phyloP scores from a whole-genome alignment of 257 asterid genomes.

The Capsicum baccatum region DNA sequence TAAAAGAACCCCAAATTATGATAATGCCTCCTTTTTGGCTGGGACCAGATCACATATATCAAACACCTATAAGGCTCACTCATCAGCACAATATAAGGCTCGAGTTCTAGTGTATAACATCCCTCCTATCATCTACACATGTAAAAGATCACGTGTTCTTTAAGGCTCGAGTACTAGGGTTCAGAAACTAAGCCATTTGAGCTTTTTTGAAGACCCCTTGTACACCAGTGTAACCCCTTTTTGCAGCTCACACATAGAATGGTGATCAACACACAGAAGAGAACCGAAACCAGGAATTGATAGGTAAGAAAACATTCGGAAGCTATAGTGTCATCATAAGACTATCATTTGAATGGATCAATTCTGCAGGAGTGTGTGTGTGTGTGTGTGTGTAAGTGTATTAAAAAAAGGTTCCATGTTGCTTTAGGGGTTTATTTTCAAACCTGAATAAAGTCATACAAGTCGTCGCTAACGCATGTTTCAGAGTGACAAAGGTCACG shows the following conservation, averaged over 20 bases:
- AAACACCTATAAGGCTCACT: neutral
- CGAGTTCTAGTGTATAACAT: neutral
- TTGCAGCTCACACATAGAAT: constrained; percentile 2
- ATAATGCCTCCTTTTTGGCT: neutral
- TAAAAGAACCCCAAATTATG: neutral
- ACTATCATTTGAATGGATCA: neutral
- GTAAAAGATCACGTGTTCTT: neutral
- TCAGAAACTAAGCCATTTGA: constrained; percentile 16
- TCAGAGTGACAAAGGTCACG: constrained; percentile 90
- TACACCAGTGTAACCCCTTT: neutral
- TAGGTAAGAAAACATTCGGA: constrained; percentile 25
- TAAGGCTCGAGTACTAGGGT: neutral
- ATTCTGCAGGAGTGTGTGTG: neutral
- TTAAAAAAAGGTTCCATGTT: neutral
- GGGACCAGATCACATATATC: neutral
- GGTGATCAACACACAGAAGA: neutral
- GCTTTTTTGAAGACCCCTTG: neutral
- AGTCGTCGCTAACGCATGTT: constrained; percentile 85
- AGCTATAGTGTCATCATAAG: constrained; percentile 5
- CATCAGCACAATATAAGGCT: constrained; percentile 11
- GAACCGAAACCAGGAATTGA: constrained; percentile 3
- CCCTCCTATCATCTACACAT: neutral
- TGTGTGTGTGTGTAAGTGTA: neutral
- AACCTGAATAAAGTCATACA: constrained; percentile 95
- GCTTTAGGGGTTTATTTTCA: neutral